Evolutionary conservation across 768 basidiomycete genomes (phyloP), one percentile per base, ranked within the genome.

Genomic region (Dentipellis sp.): DNA sequence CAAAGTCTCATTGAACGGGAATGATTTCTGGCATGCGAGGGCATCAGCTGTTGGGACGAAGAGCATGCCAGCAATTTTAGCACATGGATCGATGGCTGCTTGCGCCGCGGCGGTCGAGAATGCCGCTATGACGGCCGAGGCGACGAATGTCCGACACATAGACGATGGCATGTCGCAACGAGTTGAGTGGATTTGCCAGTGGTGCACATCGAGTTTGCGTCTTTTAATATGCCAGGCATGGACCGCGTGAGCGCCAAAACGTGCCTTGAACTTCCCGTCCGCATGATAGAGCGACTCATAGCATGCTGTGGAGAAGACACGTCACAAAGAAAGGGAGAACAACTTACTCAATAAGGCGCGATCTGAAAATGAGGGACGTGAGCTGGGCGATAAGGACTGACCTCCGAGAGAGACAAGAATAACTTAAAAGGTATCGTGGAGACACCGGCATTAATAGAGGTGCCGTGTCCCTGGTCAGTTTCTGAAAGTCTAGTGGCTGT

Each of bases 31-130:
- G 55, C 68, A 69, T 0, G 82, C 78, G 40, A 83, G 69, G n/a
- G 77, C 82, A 58, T 81, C 77, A 2, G 75, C 70, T 11, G 83
- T 80, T 10, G 68, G 70, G 7, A 74, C 77, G 58, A 79, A 82
- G 0, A 63, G 52, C 58, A 74, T 63, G 1, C 71, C 72, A 8
- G 69, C 71, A 29, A 75, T 60, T 47, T 63, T 60, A 0, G 61
- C 64, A 56, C 72, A 74, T 3, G 73, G 71, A 56, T 72, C 73
- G 8, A 62, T 11, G 17, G 37, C 22, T 8, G n/a, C 42, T 5
- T 50, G 19, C 5, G n/a, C n/a, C 1, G 47, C 29, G 0, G 10
- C 9, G 21, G 48, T 10, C 14, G 10, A 16, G 17, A 29, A 16
- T 22, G 48, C 48, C 22, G n/a, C n/a, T 10, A 14, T 10, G 48